Evolutionary conservation across 2,329 filamentous ascomycete species (phyloP).

Genomic region (Calonectria fujianensis): DNA sequence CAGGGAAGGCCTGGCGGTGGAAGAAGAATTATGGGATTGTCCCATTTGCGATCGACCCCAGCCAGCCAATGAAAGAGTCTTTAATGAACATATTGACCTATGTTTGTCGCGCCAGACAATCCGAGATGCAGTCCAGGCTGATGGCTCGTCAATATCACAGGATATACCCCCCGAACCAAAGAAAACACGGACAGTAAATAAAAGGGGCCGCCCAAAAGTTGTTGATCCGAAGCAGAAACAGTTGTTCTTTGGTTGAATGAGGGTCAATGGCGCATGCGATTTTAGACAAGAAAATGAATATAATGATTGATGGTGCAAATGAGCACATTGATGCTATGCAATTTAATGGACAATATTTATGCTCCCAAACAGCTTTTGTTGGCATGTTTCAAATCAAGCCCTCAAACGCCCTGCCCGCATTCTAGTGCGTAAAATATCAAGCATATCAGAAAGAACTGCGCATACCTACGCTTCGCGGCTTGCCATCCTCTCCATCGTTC

Average conservation of each 20-base stretch:
- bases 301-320: constrained; percentile 39
- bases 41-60: constrained; percentile 91
- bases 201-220: constrained; percentile 59
- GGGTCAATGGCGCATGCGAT: background rate
- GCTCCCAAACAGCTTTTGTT: background rate
- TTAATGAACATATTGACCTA: constrained; percentile 95
- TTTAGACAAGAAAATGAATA: constrained; percentile 20
- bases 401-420: constrained; percentile 34
- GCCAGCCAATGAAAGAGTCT: constrained; percentile 81
- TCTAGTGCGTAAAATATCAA: constrained; percentile 17
- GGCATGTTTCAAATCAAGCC: background rate
- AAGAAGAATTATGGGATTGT: constrained; percentile 84
- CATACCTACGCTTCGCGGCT: constrained; percentile 50
- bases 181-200: constrained; percentile 59
- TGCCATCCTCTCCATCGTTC: constrained; percentile 53
- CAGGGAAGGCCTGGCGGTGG: constrained; percentile 55
- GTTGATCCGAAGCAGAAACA: constrained; percentile 70
- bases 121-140: constrained; percentile 83
- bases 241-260: constrained; percentile 69
- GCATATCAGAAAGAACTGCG: background rate
- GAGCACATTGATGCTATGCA: background rate
- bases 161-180: constrained; percentile 63
- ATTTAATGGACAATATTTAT: constrained; percentile 9
- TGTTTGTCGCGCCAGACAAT: constrained; percentile 93
- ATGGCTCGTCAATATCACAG: constrained; percentile 53